Conservation (phyloP, 1,139 yeast genomes). For the Magnusiomyces magnusii region DNA sequence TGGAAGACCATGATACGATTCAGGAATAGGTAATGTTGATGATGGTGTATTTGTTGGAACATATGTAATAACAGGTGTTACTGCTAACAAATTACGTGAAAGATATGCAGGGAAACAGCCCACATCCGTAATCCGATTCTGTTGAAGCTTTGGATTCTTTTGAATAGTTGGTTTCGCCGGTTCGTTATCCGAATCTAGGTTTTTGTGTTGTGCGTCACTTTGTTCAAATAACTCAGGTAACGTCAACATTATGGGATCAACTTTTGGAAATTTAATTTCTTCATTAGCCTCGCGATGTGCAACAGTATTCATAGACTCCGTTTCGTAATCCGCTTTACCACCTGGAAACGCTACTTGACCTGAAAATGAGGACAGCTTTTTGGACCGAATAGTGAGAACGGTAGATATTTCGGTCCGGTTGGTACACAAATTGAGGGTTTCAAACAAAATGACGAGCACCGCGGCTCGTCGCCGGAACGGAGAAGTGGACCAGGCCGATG, state of each 20-base stretch:
- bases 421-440: constrained; percentile 27
- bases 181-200: too few species aligned
- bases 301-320: constrained; percentile 62
- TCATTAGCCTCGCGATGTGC: constrained; percentile 80
- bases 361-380: constrained; percentile 60
- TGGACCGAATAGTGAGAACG: constrained; percentile 66
- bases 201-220: too few species aligned
- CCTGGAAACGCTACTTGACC: constrained; percentile 92
- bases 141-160: constrained; percentile 27
- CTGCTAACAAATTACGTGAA: constrained; percentile 73
- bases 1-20: constrained; percentile 4
- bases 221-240: not conserved
- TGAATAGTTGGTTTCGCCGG: too few species aligned
- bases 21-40: constrained; percentile 35
- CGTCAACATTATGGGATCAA: not conserved
- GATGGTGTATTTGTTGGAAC: constrained; percentile 16
- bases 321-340: constrained; percentile 37
- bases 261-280: constrained; percentile 65
- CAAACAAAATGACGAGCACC: constrained; percentile 66
- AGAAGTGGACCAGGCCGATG: constrained; percentile 43
- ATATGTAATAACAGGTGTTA: constrained; percentile 72
- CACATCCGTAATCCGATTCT: constrained; percentile 50
- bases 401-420: constrained; percentile 66
- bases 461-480: constrained; percentile 65
- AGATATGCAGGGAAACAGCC: constrained; percentile 65